Evolutionary conservation across 108 stramenopile genomes (phyloP).

Genomic region (Fragilariopsis cylindrus): DNA sequence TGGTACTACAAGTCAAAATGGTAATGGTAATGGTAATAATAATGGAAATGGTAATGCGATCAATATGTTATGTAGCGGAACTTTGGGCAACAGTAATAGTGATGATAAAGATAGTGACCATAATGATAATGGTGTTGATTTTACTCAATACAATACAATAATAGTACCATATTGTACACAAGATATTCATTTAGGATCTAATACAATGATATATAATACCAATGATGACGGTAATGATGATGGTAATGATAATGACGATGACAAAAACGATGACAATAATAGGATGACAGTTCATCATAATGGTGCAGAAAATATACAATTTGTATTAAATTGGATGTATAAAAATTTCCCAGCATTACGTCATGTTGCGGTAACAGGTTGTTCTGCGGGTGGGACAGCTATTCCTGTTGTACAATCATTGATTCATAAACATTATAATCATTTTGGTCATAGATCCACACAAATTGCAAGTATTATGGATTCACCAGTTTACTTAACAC

Average conservation of each 20-base stretch:
- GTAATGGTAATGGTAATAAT: no score
- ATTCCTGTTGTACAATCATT: slow-evolving; percentile 46
- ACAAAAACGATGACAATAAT: slow-evolving; percentile 17
- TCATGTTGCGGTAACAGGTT: slow-evolving; percentile 49
- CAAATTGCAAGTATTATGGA: slow-evolving; percentile 43
- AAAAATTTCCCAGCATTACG: slow-evolving; percentile 46
- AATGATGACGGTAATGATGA: background rate
- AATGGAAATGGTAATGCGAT: background rate
- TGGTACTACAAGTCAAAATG: background rate
- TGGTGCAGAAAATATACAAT: slow-evolving; percentile 43
- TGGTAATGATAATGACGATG: slow-evolving; percentile 4
- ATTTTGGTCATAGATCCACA: slow-evolving; percentile 28
- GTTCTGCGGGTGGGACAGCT: slow-evolving; percentile 55
- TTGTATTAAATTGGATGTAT: slow-evolving; percentile 45
- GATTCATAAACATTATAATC: slow-evolving; percentile 45
- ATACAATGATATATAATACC: slow-evolving; percentile 26
- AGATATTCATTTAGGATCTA: slow-evolving; percentile 47
- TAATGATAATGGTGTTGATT: slow-evolving; percentile 22
- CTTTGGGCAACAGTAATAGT: slow-evolving; percentile 13
- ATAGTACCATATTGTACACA: slow-evolving; percentile 59
- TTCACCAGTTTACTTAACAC: slow-evolving; percentile 55
- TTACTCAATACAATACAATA: slow-evolving; percentile 44
- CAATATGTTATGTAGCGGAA: slow-evolving; percentile 42
- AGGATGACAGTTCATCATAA: slow-evolving; percentile 30
- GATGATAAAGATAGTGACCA: background rate